A percentile compares a stretch with the other conserved stretches of the same genome.
Evolutionary conservation across 148 eudicot genomes (phyloP).

Genomic region (Vaccinium vitisidaea): DNA sequence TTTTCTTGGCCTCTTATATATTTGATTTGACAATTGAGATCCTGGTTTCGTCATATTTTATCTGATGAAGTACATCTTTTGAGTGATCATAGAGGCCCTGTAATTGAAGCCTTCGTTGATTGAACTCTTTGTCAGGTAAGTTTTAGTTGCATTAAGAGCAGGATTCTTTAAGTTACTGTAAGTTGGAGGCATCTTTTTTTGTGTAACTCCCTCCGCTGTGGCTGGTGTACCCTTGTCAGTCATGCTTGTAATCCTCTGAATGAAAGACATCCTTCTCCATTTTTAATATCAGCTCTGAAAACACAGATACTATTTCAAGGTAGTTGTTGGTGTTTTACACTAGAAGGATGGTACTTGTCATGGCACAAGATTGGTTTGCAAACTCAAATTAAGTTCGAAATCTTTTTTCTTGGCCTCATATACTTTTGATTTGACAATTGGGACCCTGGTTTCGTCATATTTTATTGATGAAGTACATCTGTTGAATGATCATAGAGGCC

Average conservation of each 20-base stretch:
- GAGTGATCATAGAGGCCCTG: slow-evolving; percentile 98
- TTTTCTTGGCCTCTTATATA: background rate
- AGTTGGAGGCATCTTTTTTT: background rate
- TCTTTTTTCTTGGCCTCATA: background rate
- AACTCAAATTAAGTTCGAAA: too few species aligned
- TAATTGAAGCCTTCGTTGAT: slow-evolving; percentile 97
- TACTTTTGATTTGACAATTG: too few species aligned
- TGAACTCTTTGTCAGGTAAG: slow-evolving; percentile 94
- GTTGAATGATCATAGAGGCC: slow-evolving; percentile 95
- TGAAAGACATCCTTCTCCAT: too few species aligned
- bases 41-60: slow-evolving; percentile 21
- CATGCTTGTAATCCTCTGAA: too few species aligned
- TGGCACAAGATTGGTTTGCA: too few species aligned
- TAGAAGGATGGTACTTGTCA: too few species aligned
- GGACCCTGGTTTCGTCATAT: too few species aligned
- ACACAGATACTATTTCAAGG: too few species aligned
- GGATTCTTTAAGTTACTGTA: background rate
- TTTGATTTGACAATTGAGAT: too few species aligned
- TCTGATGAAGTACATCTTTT: slow-evolving; percentile 95
- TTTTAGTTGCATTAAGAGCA: background rate
- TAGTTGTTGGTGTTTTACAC: too few species aligned
- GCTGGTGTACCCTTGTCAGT: too few species aligned
- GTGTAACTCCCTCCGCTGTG: background rate
- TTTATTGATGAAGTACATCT: slow-evolving; percentile 98
- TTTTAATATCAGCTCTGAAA: too few species aligned